Evolutionary conservation across 352 stramenopile genomes (phyloP).

Genomic region (Blastocystis sp.): DNA sequence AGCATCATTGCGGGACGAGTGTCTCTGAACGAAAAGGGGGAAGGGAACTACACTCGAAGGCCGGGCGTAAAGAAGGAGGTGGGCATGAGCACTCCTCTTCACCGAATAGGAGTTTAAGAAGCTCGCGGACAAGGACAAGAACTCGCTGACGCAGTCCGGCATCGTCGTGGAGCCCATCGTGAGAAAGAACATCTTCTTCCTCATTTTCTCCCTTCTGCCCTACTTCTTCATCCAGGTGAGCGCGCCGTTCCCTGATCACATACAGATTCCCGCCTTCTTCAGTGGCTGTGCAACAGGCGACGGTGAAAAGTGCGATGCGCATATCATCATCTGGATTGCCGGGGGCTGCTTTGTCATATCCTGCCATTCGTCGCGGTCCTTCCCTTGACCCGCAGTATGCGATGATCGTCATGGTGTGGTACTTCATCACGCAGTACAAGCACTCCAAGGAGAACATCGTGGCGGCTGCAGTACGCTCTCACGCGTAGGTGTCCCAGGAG

Average conservation of each 20-base stretch:
- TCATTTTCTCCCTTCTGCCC: constrained; percentile 86
- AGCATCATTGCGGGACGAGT: constrained; percentile 87
- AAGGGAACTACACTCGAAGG: constrained; percentile 81
- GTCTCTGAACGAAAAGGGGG: constrained; percentile 83
- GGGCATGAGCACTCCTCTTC: constrained; percentile 34
- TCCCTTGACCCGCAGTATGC: constrained; percentile 24
- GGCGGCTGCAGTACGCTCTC: background rate
- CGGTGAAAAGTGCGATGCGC: constrained; percentile 9
- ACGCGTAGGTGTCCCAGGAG: constrained; percentile 76
- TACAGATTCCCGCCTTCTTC: constrained; percentile 43
- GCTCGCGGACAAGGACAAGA: constrained; percentile 74
- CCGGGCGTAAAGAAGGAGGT: constrained; percentile 82
- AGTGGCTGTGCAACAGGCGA: constrained; percentile 27
- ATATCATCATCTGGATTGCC: constrained; percentile 10
- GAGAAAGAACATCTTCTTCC: constrained; percentile 82
- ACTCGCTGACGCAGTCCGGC: constrained; percentile 76
- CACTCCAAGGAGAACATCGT: constrained; percentile 45
- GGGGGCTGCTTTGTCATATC: constrained; percentile 25
- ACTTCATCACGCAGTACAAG: constrained; percentile 52
- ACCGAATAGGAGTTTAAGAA: constrained; percentile 68
- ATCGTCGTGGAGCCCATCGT: constrained; percentile 83
- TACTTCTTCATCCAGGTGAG: constrained; percentile 89
- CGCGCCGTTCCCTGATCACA: background rate
- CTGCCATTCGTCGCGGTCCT: background rate
- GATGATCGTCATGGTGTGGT: constrained; percentile 40